Percentiles rank a stretch among this genome's conserved stretches.
phyloP scores from a whole-genome alignment of 139 green algal species.

The Coccomyxa sp. region DNA sequence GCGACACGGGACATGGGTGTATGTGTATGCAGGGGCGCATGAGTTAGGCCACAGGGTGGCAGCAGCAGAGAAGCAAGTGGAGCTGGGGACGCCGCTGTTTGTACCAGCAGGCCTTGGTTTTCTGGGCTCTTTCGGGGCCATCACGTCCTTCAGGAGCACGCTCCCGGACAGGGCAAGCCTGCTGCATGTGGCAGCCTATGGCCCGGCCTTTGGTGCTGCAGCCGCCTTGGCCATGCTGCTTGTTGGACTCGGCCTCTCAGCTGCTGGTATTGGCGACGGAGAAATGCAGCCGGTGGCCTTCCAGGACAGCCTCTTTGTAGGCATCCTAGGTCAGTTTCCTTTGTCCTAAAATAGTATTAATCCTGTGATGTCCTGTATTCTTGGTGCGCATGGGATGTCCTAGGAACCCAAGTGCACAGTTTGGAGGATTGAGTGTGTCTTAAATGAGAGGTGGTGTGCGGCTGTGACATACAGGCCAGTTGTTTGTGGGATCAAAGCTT shows the following conservation, averaged over 20 bases:
- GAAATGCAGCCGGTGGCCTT: slow-evolving; percentile 60
- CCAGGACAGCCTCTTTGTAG: slow-evolving; percentile 45
- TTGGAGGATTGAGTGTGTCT: not conserved
- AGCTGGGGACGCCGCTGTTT: slow-evolving; percentile 71
- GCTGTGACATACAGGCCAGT: slow-evolving; percentile 31
- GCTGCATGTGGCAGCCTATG: slow-evolving; percentile 39
- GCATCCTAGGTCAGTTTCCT: slow-evolving; percentile 22
- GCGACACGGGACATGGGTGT: too few species aligned
- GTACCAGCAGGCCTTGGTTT: slow-evolving; percentile 69
- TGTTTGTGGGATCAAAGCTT: slow-evolving; percentile 32
- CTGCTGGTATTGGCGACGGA: slow-evolving; percentile 36
- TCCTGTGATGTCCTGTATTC: not conserved
- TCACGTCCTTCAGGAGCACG: slow-evolving; percentile 64
- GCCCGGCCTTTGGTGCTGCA: slow-evolving; percentile 43
- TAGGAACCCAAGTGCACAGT: not conserved
- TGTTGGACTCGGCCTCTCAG: slow-evolving; percentile 47
- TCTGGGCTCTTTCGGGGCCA: slow-evolving; percentile 74
- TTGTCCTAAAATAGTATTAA: not conserved
- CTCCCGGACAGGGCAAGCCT: slow-evolving; percentile 43
- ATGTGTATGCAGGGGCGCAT: slow-evolving; percentile 40
- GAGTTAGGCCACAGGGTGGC: slow-evolving; percentile 57
- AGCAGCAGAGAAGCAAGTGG: slow-evolving; percentile 47
- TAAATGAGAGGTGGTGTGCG: not conserved
- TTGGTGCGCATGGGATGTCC: not conserved
- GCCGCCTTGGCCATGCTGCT: slow-evolving; percentile 42